Conservation (phyloP, 306 rosid genomes). For the Fragaria ananassa region DNA sequence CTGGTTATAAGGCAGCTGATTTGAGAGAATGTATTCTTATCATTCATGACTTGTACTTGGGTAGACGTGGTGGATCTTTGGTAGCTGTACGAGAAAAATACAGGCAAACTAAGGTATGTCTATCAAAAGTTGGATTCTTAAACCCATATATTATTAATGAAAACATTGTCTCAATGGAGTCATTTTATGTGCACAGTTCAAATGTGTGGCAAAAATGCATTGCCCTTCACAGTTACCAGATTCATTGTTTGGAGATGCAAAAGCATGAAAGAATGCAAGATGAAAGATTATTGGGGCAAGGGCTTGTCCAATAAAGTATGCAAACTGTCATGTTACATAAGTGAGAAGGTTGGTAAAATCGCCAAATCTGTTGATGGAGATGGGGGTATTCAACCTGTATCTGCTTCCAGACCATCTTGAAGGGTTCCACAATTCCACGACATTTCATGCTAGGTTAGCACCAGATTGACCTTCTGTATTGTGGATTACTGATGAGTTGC, state of each 20-base stretch:
- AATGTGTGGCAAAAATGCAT: conserved; percentile 58
- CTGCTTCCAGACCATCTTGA: background rate
- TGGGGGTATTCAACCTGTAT: background rate
- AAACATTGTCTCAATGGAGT: conserved; percentile 16
- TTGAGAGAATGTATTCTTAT: conserved; percentile 60
- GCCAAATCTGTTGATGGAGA: background rate
- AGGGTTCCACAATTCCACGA: background rate
- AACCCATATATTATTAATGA: background rate
- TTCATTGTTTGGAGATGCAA: conserved; percentile 46
- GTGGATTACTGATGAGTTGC: background rate
- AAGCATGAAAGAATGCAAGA: conserved; percentile 6
- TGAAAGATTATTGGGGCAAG: background rate
- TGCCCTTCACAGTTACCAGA: conserved; percentile 68
- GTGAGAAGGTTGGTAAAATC: background rate
- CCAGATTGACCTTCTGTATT: background rate
- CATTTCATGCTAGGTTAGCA: background rate
- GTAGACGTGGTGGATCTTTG: conserved; percentile 66
- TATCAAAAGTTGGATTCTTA: background rate
- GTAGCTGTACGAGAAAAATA: conserved; percentile 78
- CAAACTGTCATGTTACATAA: background rate
- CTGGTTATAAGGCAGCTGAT: conserved; percentile 61
- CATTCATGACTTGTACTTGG: conserved; percentile 68
- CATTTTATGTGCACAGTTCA: conserved; percentile 48
- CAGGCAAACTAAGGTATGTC: conserved; percentile 67
- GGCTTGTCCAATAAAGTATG: background rate